A percentile compares a stretch with the other conserved stretches of the same genome.
phyloP scores from a whole-genome alignment of 202 grass and related monocot species.

The Bolboschoenoplectus hybrid region DNA sequence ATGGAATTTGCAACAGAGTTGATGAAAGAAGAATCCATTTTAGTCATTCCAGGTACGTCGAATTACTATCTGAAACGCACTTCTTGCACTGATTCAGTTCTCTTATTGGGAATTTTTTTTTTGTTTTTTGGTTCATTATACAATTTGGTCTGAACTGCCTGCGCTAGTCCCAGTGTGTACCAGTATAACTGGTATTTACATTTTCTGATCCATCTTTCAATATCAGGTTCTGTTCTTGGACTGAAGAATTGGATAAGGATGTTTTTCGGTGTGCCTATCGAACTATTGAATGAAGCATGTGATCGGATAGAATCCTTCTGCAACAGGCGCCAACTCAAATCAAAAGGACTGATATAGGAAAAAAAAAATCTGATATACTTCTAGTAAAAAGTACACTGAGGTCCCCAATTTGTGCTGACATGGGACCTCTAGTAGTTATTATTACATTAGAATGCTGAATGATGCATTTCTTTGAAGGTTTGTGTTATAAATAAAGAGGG shows the following conservation, averaged over 20 bases:
- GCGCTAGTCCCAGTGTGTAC: neutral
- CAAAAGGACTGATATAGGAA: constrained; percentile 36
- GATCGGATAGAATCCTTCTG: constrained; percentile 80
- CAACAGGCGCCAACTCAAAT: constrained; percentile 48
- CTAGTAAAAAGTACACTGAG: neutral
- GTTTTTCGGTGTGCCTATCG: constrained; percentile 71
- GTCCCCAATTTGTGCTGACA: constrained; percentile 24
- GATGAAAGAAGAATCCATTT: constrained; percentile 92
- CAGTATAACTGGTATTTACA: neutral
- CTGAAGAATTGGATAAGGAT: constrained; percentile 91
- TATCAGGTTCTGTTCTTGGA: constrained; percentile 74
- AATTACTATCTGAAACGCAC: constrained; percentile 3
- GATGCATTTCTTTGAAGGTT: neutral
- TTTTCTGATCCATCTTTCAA: constrained; percentile 30
- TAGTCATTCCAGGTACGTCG: constrained; percentile 70
- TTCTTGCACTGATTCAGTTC: neutral
- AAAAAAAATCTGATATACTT: neutral
- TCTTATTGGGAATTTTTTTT: neutral
- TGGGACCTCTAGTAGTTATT: constrained; percentile 8
- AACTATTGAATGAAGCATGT: constrained; percentile 63
- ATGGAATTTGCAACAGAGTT: constrained; percentile 75
- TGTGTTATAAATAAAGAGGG: constrained; percentile 3
- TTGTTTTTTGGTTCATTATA: neutral
- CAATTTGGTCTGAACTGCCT: neutral
- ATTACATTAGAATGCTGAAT: neutral